Evolutionary conservation across 306 rosid species (phyloP).

Genomic region (Glycine tomentella): DNA sequence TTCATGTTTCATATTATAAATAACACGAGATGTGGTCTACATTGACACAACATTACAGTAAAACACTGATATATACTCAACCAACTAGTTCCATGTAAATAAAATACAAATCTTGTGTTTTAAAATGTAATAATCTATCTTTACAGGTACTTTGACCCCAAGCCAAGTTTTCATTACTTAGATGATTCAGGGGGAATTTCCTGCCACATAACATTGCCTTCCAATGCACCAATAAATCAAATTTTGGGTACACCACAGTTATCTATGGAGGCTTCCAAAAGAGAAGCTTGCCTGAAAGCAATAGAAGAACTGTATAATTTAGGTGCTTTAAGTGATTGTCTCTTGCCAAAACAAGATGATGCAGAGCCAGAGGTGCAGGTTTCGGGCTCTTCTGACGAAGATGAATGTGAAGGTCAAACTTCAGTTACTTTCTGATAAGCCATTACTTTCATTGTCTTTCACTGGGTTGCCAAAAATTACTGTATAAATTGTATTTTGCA

Average conservation of each 20-base stretch:
- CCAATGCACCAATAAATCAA: slow-evolving; percentile 80
- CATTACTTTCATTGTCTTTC: slow-evolving; percentile 45
- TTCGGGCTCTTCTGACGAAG: slow-evolving; percentile 64
- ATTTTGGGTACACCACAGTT: slow-evolving; percentile 65
- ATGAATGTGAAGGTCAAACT: slow-evolving; percentile 66
- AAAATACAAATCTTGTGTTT: slow-evolving; percentile 29
- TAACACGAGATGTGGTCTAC: too few species aligned
- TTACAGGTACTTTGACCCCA: slow-evolving; percentile 86
- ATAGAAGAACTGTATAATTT: slow-evolving; percentile 81
- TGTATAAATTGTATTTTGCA: slow-evolving; percentile 35
- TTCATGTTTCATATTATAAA: too few species aligned
- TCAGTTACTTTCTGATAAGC: slow-evolving; percentile 38
- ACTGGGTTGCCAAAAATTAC: slow-evolving; percentile 35
- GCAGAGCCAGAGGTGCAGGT: slow-evolving; percentile 50
- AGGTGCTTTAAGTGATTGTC: slow-evolving; percentile 81
- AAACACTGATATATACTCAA: slow-evolving; percentile 9
- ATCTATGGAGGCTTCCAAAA: slow-evolving; percentile 78
- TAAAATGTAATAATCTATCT: slow-evolving; percentile 43
- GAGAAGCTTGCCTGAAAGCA: slow-evolving; percentile 86
- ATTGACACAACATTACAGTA: too few species aligned
- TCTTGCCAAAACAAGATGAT: slow-evolving; percentile 71
- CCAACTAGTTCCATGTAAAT: slow-evolving; percentile 39
- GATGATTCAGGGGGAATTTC: slow-evolving; percentile 79
- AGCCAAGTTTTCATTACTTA: slow-evolving; percentile 69
- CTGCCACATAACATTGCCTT: slow-evolving; percentile 76